These are phyloP conservation scores for Grammothele lineata DNA, from an alignment of 768 basidiomycete species.

Conservation along the genomic window DNA sequence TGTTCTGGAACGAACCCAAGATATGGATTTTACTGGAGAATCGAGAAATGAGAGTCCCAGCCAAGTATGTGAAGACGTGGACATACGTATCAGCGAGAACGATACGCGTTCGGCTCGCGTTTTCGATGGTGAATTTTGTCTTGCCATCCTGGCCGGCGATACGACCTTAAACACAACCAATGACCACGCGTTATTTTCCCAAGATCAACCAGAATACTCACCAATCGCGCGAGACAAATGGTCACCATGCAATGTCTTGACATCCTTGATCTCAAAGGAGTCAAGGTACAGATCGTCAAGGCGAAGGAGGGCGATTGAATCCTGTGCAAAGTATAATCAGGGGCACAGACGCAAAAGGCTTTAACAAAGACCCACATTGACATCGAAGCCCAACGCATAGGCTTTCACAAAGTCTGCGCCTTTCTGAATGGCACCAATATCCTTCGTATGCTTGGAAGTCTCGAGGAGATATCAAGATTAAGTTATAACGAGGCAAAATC, in stretches of 20 bases:
- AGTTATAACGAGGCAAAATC: background rate
- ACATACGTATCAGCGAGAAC: constrained; percentile 95
- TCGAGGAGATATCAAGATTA: constrained; percentile 22
- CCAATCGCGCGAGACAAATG: constrained; percentile 98
- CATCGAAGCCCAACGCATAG: constrained; percentile 90
- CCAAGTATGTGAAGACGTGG: too few species aligned
- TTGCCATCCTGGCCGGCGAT: constrained; percentile 99
- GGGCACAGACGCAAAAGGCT: too few species aligned
- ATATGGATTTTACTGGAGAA: constrained; percentile 93
- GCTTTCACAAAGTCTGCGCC: constrained; percentile 97
- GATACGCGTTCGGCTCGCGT: constrained; percentile 94
- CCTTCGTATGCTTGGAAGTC: constrained; percentile 95
- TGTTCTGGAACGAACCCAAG: constrained; percentile 97
- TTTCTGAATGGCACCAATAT: constrained; percentile 90
- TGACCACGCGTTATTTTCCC: too few species aligned
- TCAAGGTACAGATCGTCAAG: constrained; percentile 97
- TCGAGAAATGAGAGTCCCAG: too few species aligned
- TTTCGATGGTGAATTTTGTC: constrained; percentile 98
- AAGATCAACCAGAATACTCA: constrained; percentile 24
- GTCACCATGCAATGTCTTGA: constrained; percentile 96
- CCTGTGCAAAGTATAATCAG: constrained; percentile 42
- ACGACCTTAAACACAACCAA: constrained; percentile 52
- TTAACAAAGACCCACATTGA: constrained; percentile 59
- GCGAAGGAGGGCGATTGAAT: constrained; percentile 91
- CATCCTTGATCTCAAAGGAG: constrained; percentile 98